Conservation (phyloP, 768 basidiomycete genomes). For the Termitomyces bulborhizus region DNA sequence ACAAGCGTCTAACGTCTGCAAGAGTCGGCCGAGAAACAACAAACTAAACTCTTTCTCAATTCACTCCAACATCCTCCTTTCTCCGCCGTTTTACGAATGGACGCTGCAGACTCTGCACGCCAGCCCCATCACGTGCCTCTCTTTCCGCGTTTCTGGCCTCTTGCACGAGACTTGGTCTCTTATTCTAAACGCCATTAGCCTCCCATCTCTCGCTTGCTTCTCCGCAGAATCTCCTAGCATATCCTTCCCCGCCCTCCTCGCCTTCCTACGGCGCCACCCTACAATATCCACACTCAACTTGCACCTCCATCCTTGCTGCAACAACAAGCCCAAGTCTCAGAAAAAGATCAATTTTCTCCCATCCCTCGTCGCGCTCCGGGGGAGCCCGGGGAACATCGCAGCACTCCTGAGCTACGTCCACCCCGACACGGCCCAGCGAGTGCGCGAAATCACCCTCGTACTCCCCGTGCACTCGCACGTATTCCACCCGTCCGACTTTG, state of each 20-base stretch:
- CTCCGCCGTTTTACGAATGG: slow-evolving; percentile 18
- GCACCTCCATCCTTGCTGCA: slow-evolving; percentile 4
- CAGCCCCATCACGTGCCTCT: slow-evolving; percentile 15
- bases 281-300: slow-evolving; percentile 15
- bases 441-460: slow-evolving; percentile 11
- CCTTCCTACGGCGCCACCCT: slow-evolving; percentile 21
- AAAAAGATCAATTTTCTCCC: slow-evolving; percentile 11
- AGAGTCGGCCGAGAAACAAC: background rate
- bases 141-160: slow-evolving; percentile 13
- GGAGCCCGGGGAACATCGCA: slow-evolving; percentile 12
- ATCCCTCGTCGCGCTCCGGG: slow-evolving; percentile 14
- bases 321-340: background rate
- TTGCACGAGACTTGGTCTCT: slow-evolving; percentile 12
- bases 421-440: slow-evolving; percentile 3
- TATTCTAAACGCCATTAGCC: slow-evolving; percentile 14
- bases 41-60: slow-evolving; percentile 12
- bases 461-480: slow-evolving; percentile 17
- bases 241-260: slow-evolving; percentile 14
- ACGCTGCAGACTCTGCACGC: slow-evolving; percentile 13
- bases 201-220: slow-evolving; percentile 16
- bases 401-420: slow-evolving; percentile 12
- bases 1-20: background rate
- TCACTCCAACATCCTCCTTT: slow-evolving; percentile 16
- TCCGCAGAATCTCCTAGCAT: slow-evolving; percentile 12
- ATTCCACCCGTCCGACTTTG: slow-evolving; percentile 13